Evolutionary conservation across 805 yeast genomes (phyloP), one percentile per base, ranked within the genome.

Genomic region (Nakazawaea peltata): DNA sequence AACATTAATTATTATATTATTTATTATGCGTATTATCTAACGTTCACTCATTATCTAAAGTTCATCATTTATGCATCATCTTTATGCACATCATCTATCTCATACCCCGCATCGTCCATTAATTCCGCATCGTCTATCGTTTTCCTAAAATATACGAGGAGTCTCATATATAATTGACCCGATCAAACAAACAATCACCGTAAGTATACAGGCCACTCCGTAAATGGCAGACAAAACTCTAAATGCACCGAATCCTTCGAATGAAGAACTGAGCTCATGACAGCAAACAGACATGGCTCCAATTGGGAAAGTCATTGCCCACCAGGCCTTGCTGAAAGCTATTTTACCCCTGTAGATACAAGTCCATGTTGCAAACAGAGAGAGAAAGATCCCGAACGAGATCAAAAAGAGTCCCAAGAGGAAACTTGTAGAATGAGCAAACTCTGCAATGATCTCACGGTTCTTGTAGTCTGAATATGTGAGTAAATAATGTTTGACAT

Each of bases 241-340:
- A 55, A 84, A 82, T 1, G 82, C 74, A 9, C 54, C 48, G 44
- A 81, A 50, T 2, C 69, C 69, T n/a, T 26, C 26, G 32, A 70
- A 71, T 2, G 68, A 50, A 3, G 41, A 46, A 28, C 63, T 77
- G 14, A 86, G 49, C 45, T 74, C 69, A 8, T 63, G 54, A 39
- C 74, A 67, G 2, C 85, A 74, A 11, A 81, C 52, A 0, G 80
- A 64, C 79, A 83, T 76, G 0, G 94, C 84, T 2, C 95, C 96
- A 46, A 86, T 48, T 4, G 95, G 96, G 77, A 87, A 87, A 43
- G 95, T 82, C 64, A 82, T 71, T 13, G 87, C 77, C 95, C 95
- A 83, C 74, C 76, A 75, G 1, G 72, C 67, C 43, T 65, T 64
- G 19, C 63, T 59, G 59, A 74, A 77, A 22, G 44, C 25, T 10